Base-by-base conservation (phyloP, 768 basidiomycete species). In the Psilocybe azurescens region DNA sequence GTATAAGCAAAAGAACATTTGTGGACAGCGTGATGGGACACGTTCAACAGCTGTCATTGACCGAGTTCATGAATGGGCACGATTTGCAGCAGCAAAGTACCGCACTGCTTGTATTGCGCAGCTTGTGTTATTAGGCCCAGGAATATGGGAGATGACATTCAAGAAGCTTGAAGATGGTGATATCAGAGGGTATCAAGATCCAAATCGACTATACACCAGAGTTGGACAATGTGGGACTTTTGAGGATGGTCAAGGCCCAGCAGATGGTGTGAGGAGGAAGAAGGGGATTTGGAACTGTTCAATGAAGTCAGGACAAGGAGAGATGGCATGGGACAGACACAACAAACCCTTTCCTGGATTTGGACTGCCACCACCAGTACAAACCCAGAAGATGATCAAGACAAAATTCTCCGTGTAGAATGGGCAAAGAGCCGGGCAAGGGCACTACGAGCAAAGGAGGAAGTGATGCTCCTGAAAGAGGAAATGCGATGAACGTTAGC, bases 1-100 rank as follows among this genome's bases (percentile, higher is more conserved):
- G 9, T 59, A 51, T 49, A 67, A 64, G 41, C 46, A 67, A 30
- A 55, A 60, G 24, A 55, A 63, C 20, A 20, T 53, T 18, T 53
- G 58, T 5, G 61, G 65, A 1, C 57, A 62, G n/a, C 30, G 60
- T 3, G 58, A 65, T 7, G 60, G 60, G 1, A 65, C 57, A 8
- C 53, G 61, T 7, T 61, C 63, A 0, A 46, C 47, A 2, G 53
- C 60, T 0, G 46, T 60, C 6, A 67, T 67, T 5, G 59, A 60
- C 32, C 33, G 33, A 11, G 33, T 36, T 11, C 33, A 36, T 11
- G 7, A 7, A 7, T 36, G 33, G 13, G 61, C 60, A 11, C 50
- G 58, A 7, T 10, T 16, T 3, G 56, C 56, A 3, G 60, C 59
- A 1, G 56, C 53, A 6, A 65, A 64, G 46, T 68, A 68, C 29